Evolutionary conservation across 352 stramenopile genomes (phyloP).

Genomic region (Globisporangium echinulatum): DNA sequence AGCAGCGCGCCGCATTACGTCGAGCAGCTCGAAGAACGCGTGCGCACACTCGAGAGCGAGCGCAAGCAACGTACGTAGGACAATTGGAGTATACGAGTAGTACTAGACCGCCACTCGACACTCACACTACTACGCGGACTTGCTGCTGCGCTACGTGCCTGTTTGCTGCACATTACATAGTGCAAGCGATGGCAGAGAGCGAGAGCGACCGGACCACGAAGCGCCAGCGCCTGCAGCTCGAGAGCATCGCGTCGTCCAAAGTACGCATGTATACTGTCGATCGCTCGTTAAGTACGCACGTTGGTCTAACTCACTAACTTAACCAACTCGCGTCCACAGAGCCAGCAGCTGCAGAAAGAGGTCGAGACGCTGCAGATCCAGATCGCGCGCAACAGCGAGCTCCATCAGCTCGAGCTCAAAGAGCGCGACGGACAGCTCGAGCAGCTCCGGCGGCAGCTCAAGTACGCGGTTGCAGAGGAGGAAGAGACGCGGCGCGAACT

Average conservation of each 20-base stretch:
- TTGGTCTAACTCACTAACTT: background rate
- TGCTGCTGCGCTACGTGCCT: background rate
- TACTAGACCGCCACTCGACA: background rate
- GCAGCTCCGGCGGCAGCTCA: slow-evolving; percentile 57
- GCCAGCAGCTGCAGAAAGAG: slow-evolving; percentile 39
- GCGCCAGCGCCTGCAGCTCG: slow-evolving; percentile 47
- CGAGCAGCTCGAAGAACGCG: slow-evolving; percentile 25
- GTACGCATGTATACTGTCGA: slow-evolving; percentile 12
- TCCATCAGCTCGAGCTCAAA: slow-evolving; percentile 61
- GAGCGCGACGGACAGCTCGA: slow-evolving; percentile 63
- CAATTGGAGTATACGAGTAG: no score
- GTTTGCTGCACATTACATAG: slow-evolving; percentile 6
- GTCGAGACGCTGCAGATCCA: slow-evolving; percentile 50
- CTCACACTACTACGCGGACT: background rate
- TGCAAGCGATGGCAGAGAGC: slow-evolving; percentile 16
- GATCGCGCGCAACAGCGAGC: slow-evolving; percentile 38
- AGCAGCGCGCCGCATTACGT: slow-evolving; percentile 7
- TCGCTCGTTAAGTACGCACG: background rate
- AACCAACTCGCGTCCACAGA: slow-evolving; percentile 18
- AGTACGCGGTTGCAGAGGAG: slow-evolving; percentile 59
- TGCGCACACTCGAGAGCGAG: slow-evolving; percentile 24
- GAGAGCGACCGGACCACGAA: slow-evolving; percentile 29
- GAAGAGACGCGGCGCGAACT: slow-evolving; percentile 59
- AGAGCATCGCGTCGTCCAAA: slow-evolving; percentile 52
- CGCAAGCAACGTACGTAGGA: slow-evolving; percentile 23